A percentile compares a stretch with the other conserved stretches of the same genome.
These are phyloP conservation scores for Gryganskiella cystojenkinii DNA, from an alignment of 192 early-diverging fungal genomes.

Conservation along the genomic window DNA sequence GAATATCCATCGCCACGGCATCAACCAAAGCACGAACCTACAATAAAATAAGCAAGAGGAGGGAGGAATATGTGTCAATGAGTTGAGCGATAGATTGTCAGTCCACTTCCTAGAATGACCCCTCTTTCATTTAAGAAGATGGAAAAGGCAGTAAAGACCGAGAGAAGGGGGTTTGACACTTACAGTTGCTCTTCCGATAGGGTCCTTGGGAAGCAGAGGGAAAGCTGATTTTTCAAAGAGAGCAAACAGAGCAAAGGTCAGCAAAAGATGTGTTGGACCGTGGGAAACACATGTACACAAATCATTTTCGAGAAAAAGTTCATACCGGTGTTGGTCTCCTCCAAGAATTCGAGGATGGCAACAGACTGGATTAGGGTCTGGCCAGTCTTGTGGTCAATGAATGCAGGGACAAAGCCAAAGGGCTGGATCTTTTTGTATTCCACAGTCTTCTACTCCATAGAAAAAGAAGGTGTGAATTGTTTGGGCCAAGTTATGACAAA, in stretches of 20 bases:
- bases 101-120: no score
- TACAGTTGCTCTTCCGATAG: slow-evolving; percentile 69
- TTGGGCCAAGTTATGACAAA: no score
- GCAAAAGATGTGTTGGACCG: not conserved
- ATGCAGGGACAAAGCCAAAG: slow-evolving; percentile 71
- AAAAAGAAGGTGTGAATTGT: no score
- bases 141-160: not conserved
- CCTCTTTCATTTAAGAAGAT: no score
- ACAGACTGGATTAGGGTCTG: slow-evolving; percentile 70
- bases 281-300: slow-evolving; percentile 14
- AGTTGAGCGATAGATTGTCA: not conserved
- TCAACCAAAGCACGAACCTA: slow-evolving; percentile 78
- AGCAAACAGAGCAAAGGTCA: not conserved
- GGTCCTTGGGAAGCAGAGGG: slow-evolving; percentile 80
- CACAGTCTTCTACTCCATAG: slow-evolving; percentile 48
- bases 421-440: slow-evolving; percentile 78
- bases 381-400: slow-evolving; percentile 67
- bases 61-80: not conserved
- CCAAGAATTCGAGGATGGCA: slow-evolving; percentile 91
- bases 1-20: slow-evolving; percentile 84
- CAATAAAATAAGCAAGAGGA: not conserved
- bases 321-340: slow-evolving; percentile 75
- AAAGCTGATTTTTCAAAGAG: slow-evolving; percentile 21
- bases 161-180: not conserved
- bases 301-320: not conserved